Percentiles rank a stretch among this genome's conserved stretches.
These are phyloP conservation scores for Filobasidium uniguttulatum DNA, from an alignment of 1,284 basidiomycete species.

Conservation along the genomic window DNA sequence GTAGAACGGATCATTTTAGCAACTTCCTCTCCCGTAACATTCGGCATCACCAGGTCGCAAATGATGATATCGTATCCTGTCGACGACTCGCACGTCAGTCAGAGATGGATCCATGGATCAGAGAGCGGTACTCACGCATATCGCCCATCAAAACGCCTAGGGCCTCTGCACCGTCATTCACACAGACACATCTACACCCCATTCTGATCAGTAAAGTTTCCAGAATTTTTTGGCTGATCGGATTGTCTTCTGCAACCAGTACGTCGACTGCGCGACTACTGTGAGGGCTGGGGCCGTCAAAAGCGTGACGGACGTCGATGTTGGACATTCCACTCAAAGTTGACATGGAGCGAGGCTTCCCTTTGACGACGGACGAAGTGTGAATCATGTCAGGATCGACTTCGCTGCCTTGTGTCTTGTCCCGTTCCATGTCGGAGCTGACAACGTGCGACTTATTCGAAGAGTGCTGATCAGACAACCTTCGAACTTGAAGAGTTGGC, in stretches of 20 bases:
- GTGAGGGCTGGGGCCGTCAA: background rate
- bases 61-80: slow-evolving; percentile 42
- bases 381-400: background rate
- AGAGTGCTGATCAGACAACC: background rate
- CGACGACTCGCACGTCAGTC: too few relatives aligned
- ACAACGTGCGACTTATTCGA: slow-evolving; percentile 42
- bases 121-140: slow-evolving; percentile 52
- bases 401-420: background rate
- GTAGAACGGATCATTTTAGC: slow-evolving; percentile 38
- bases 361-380: background rate
- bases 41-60: slow-evolving; percentile 37
- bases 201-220: slow-evolving; percentile 82
- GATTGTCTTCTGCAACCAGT: slow-evolving; percentile 92
- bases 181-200: slow-evolving; percentile 85
- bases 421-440: slow-evolving; percentile 67
- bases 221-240: slow-evolving; percentile 88
- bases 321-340: background rate
- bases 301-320: background rate
- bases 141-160: slow-evolving; percentile 93
- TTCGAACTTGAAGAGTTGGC: background rate
- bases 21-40: slow-evolving; percentile 35
- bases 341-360: background rate
- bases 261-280: slow-evolving; percentile 69
- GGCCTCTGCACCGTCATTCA: slow-evolving; percentile 89
- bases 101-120: background rate